Base-by-base conservation (phyloP, 495 filamentous ascomycete species). In the Penicillium ochrochloron region DNA sequence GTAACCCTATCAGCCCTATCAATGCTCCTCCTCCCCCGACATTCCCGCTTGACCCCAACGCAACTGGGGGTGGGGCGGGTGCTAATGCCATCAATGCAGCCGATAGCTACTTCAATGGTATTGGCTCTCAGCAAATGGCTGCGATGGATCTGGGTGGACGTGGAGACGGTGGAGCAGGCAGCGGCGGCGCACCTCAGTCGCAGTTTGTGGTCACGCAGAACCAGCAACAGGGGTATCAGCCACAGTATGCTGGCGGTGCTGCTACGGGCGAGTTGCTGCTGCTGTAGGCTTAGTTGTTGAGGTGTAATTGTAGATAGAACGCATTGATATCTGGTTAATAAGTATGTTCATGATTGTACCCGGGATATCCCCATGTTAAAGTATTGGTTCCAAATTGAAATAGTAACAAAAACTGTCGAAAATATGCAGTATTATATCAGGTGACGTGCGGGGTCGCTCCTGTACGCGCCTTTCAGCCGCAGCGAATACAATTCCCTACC, bases 81-180 rank as follows among this genome's bases (percentile, higher is more conserved):
- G 65, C 62, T 33, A 61, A 88, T 11, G 93, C 93, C 0, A 86
- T 94, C 21, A 88, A 83, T 66, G 92, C 93, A 34, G 93, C 92
- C 5, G 93, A 97, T 69, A 86, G 84, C 34, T 97, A 95, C 71
- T 97, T 97, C 71, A 86, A 89, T 37, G 86, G 86, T 34, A 82
- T 92, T 10, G 88, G 88, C 1, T 87, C 78, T 56, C 85, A 87
- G 76, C 87, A 88, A 72, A 91, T 92, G 88, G 87, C 86, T 5
- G 85, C 84, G 5, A 83, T 92, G 82, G 79, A 85, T 61, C 81
- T 91, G 7, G 82, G 80, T 48, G 82, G 80, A 17, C 80, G 78
- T 54, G 78, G 72, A 46, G 71, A 82, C 62, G 73, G 75, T 57
- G 71, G 77, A 60, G 42, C 69, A 35, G 70, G 80, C 23, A 69